Base-by-base conservation (phyloP, 2,329 filamentous ascomycete species). In the Colletotrichum paranaense region DNA sequence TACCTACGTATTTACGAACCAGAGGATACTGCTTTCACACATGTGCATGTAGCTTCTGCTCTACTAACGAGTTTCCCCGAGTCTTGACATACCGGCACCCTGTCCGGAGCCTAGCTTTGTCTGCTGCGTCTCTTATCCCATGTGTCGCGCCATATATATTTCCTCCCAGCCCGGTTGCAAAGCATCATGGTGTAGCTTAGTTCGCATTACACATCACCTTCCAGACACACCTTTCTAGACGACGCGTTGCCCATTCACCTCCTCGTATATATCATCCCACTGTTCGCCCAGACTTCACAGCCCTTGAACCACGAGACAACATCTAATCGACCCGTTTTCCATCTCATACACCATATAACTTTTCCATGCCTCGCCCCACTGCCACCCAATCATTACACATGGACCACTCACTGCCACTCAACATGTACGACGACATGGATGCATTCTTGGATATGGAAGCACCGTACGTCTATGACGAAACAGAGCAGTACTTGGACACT, bases 401-500 rank as follows among this genome's bases (percentile, higher is more conserved):
- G 71, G 71, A 73, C 38, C 71, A 73, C 35, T 42, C 67, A 46
- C 60, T 73, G 62, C 71, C 71, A 16, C 67, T 75, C 52, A 64
- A 75, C 53, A 74, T 76, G 67, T n/a, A 70, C 66, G 75, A 74
- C 35, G 75, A 76, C 42, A 71, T 75, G 62, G 70, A 75, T 26
- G 65, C 67, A 22, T 74, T 76, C 53, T 46, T 76, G 46, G 75
- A 76, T 12, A 60, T 76, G 38, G 75, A 76, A 7, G 72, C 67
- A n/a, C 73, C 70, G 9, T 76, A 76, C 52, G 65, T 68, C 11
- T 76, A 75, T 30, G 70, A 75, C n/a, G 75, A 76, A 28, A 38
- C 60, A 5, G 73, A 75, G 14, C 69, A 75, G 22, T 73, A 68
- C 35, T 35, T 74, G 26, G 75, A 75, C 46, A 75, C 72, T 9